Conservation (phyloP, 768 basidiomycete genomes). For the Ephemerocybe angulata region DNA sequence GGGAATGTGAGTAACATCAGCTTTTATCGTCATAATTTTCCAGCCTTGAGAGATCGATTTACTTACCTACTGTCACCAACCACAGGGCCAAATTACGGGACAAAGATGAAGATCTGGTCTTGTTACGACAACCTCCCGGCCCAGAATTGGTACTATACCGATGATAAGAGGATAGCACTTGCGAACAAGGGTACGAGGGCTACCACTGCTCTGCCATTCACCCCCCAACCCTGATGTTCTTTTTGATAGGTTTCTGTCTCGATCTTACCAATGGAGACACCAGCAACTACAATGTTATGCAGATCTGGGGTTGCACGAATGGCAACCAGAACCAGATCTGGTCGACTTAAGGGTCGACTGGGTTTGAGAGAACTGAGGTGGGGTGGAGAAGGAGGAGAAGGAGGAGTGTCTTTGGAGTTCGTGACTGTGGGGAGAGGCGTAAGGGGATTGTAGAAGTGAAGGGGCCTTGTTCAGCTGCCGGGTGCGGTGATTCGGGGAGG, state of each 20-base stretch:
- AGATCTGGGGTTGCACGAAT: conserved; percentile 10
- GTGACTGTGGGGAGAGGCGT: background rate
- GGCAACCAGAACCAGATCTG: conserved; percentile 13
- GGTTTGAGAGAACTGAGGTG: background rate
- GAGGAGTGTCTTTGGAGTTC: background rate
- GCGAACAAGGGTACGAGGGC: conserved; percentile 14
- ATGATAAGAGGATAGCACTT: conserved; percentile 22
- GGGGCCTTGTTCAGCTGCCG: background rate
- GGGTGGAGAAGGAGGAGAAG: background rate
- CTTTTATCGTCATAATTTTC: conserved; percentile 1
- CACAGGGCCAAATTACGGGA: conserved; percentile 21
- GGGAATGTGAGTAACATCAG: conserved; percentile 22
- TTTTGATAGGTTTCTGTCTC: conserved; percentile 7
- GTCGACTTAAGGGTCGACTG: conserved; percentile 1
- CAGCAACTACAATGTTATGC: conserved; percentile 9
- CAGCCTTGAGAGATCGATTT: background rate
- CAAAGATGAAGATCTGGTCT: conserved; percentile 22
- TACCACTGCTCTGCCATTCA: background rate
- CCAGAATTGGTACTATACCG: conserved; percentile 25
- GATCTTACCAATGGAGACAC: conserved; percentile 14
- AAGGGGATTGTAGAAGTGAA: background rate
- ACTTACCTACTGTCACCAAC: background rate
- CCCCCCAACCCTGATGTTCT: background rate
- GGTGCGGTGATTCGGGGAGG: background rate
- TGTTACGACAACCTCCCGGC: conserved; percentile 19